Base-by-base conservation (phyloP, 768 basidiomycete species). In the Boletus sp. region DNA sequence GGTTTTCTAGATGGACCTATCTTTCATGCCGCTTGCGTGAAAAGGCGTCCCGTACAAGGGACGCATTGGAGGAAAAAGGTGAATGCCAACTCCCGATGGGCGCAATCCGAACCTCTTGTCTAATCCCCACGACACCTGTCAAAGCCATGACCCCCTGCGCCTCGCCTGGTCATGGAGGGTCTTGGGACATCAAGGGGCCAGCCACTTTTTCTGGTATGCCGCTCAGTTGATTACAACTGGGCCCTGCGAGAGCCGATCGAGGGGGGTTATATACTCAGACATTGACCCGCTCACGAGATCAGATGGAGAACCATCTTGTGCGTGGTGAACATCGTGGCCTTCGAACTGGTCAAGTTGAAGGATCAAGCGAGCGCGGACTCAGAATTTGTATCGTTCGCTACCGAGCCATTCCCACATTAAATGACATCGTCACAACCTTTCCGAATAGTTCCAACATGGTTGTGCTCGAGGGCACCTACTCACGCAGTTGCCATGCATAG, bases 241-340 rank as follows among this genome's bases (percentile, higher is more conserved):
- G 72, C 80, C 77, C 86, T 63, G 81, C 83, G 78, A 83, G 82
- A 76, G 80, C 74, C 84, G 64, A 79, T 83, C 81, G 55, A 78
- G 78, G 80, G 79, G 81, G 83, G 82, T 74, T 82, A 56, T 66
- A 83, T 80, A 72, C 85, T 88, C 87, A 86, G 86, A 88, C 86
- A 85, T 89, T 89, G 78, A 81, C 86, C 87, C 85, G 86, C 85
- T 87, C 84, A 83, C 78, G 72, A 86, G 61, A 54, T 57, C 59
- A 65, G 67, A 73, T 56, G 59, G n/a, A 14, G 36, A 56, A 56
- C 8, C 64, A 56, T 76, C 78, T 77, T 77, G 81, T 83, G 63
- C 66, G 84, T 74, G 60, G 75, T 83, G 84, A 87, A 84, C 84
- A 73, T 85, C 79, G 84, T 82, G 78, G 84, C 83, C 78, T 89